These are phyloP conservation scores for Ogataea minuta DNA, from an alignment of 805 yeast genomes.

Conservation along the genomic window DNA sequence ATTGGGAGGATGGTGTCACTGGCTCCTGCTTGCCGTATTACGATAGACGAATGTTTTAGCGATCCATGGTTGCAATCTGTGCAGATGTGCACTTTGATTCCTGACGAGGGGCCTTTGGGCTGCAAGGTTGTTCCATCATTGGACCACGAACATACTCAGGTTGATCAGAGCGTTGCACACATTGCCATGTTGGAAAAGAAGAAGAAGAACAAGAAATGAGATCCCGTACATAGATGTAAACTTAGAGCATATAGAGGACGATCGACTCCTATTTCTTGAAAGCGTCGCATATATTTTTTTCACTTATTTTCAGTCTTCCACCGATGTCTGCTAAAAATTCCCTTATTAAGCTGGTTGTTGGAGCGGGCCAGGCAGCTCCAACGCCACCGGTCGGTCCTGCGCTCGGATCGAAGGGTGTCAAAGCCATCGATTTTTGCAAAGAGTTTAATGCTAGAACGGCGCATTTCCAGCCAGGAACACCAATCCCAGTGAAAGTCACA, in stretches of 20 bases:
- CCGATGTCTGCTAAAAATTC: slow-evolving; percentile 48
- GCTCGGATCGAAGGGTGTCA: slow-evolving; percentile 95
- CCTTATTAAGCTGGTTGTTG: slow-evolving; percentile 84
- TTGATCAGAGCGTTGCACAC: slow-evolving; percentile 92
- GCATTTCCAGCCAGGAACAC: slow-evolving; percentile 77
- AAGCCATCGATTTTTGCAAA: slow-evolving; percentile 97
- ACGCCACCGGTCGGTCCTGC: slow-evolving; percentile 99
- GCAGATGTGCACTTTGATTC: slow-evolving; percentile 64
- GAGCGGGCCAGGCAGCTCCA: slow-evolving; percentile 98
- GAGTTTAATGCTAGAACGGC: slow-evolving; percentile 98
- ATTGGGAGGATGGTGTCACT: slow-evolving; percentile 76
- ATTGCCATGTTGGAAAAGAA: slow-evolving; percentile 89
- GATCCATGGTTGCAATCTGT: slow-evolving; percentile 68
- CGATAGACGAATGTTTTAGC: slow-evolving; percentile 73
- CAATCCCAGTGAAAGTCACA: slow-evolving; percentile 81
- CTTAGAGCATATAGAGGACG: slow-evolving; percentile 1
- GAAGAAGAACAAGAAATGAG: slow-evolving; percentile 42
- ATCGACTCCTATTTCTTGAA: slow-evolving; percentile 3
- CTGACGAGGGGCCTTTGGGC: slow-evolving; percentile 36
- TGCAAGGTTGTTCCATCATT: slow-evolving; percentile 42
- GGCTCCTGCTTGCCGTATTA: slow-evolving; percentile 82
- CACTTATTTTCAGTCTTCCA: slow-evolving; percentile 1
- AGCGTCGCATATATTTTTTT: slow-evolving; percentile 1
- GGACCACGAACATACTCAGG: slow-evolving; percentile 81
- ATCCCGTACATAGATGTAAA: not conserved